Evolutionary conservation across 129 eudicot species (phyloP), one percentile per base, ranked within the genome.

Genomic region (Centella asiatica): DNA sequence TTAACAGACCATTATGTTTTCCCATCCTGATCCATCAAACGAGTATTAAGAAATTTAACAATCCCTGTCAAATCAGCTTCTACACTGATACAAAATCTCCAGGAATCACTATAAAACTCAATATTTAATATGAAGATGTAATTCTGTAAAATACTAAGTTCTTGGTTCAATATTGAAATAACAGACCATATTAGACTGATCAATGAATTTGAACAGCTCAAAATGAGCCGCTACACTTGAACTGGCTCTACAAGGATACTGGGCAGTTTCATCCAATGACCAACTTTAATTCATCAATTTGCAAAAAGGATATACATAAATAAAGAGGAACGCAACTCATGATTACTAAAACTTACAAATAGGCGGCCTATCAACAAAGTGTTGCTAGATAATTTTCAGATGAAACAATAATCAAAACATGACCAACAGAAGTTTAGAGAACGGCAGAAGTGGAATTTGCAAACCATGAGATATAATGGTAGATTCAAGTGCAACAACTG

Each of bases 401-500:
- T 17, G 3, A 56, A 56, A 56, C 44, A 56, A 56, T 31, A 22
- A 31, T 42, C 44, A 57, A 13, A 57, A 57, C 63, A 34, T 19
- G 20, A 26, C n/a, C 0, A 11, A 20, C 4, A 34, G 9, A 33
- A 57, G 62, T 18, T 32, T 18, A 19, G 17, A 57, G 25, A 52
- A 50, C 25, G 39, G 24, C 13, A 48, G 54, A 36, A 20, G 47
- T 26, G 28, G 33, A 40, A 48, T 36, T 9, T 7, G 58, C 75
- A 14, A 76, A 92, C 98, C 99, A 80, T 92, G 99, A 47, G 90
- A 84, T 44, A 92, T 92, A 10, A 92, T 87, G 52, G 98, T 92
- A 44, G 98, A 92, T 65, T 90, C 97, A 17, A 90, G 85, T 57
- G 97, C 97, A 79, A 90, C 97, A 74, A 90, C 95, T 15, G 97